A percentile compares a stretch with the other conserved stretches of the same genome.
phyloP scores from a whole-genome alignment of 495 filamentous ascomycete species.

The Podospora pseudocomata region DNA sequence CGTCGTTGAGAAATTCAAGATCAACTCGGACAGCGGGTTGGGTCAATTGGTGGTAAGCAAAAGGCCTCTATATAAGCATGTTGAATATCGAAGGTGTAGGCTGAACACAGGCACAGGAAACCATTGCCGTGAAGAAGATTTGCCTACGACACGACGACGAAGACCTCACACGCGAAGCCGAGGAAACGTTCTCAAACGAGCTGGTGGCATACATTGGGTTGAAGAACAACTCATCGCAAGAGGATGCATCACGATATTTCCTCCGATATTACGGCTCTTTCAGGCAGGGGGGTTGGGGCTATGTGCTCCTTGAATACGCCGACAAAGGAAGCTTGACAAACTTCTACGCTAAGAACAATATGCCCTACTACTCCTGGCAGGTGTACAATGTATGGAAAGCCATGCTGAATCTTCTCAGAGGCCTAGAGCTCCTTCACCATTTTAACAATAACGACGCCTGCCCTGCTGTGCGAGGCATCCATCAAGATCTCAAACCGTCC shows the following conservation, averaged over 20 bases:
- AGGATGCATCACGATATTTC: background rate
- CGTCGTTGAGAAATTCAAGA: too few relatives aligned
- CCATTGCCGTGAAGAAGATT: background rate
- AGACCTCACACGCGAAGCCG: background rate
- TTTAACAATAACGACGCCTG: background rate
- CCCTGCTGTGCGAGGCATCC: background rate
- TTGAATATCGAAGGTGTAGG: too few relatives aligned
- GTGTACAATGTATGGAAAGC: background rate
- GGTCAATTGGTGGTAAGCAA: too few relatives aligned
- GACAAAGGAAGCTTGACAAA: background rate
- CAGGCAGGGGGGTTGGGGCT: background rate
- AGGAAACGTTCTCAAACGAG: background rate
- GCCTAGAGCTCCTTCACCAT: background rate
- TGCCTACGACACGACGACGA: background rate
- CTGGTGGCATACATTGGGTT: background rate
- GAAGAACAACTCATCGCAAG: too few relatives aligned
- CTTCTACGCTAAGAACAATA: background rate
- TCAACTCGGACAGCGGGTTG: too few relatives aligned
- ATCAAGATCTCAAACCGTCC: slow-evolving; percentile 4
- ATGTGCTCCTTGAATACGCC: background rate
- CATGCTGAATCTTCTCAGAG: background rate
- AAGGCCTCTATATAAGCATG: too few relatives aligned
- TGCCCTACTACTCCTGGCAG: background rate
- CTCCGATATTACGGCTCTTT: background rate
- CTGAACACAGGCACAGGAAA: background rate